phyloP scores from a whole-genome alignment of 306 rosid species.

The Bauhinia variegata region DNA sequence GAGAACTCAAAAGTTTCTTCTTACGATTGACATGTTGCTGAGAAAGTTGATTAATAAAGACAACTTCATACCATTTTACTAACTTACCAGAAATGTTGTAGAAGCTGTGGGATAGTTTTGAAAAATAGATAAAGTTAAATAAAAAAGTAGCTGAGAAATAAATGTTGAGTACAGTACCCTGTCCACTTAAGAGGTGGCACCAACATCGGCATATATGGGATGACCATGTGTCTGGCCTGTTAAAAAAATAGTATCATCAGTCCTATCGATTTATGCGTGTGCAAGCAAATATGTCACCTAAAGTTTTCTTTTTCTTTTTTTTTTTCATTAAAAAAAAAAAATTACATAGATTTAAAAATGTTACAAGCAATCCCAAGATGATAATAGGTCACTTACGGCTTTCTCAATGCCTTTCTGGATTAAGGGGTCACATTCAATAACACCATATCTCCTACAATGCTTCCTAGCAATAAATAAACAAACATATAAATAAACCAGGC shows the following conservation, averaged over 20 bases:
- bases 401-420: slow-evolving; percentile 79
- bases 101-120: not conserved
- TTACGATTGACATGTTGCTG: slow-evolving; percentile 10
- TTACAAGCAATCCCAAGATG: slow-evolving; percentile 10
- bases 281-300: slow-evolving; percentile 12
- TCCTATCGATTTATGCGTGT: slow-evolving; percentile 24
- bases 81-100: not conserved
- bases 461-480: slow-evolving; percentile 58
- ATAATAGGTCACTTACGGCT: slow-evolving; percentile 63
- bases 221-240: slow-evolving; percentile 98
- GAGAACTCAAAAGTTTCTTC: slow-evolving; percentile 13
- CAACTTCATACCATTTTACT: slow-evolving; percentile 15
- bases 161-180: slow-evolving; percentile 56
- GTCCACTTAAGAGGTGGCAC: slow-evolving; percentile 89
- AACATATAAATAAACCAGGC: slow-evolving; percentile 8
- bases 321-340: too few relatives aligned
- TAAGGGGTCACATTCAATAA: slow-evolving; percentile 82
- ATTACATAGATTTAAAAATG: slow-evolving; percentile 16
- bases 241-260: slow-evolving; percentile 33
- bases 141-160: not conserved
- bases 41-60: not conserved
- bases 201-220: slow-evolving; percentile 98
- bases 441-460: slow-evolving; percentile 78
- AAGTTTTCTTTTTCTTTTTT: too few relatives aligned
- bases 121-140: slow-evolving; percentile 1